Base-by-base conservation (phyloP, 2,329 filamentous ascomycete genomes). In the Sclerotinia nivalis region DNA sequence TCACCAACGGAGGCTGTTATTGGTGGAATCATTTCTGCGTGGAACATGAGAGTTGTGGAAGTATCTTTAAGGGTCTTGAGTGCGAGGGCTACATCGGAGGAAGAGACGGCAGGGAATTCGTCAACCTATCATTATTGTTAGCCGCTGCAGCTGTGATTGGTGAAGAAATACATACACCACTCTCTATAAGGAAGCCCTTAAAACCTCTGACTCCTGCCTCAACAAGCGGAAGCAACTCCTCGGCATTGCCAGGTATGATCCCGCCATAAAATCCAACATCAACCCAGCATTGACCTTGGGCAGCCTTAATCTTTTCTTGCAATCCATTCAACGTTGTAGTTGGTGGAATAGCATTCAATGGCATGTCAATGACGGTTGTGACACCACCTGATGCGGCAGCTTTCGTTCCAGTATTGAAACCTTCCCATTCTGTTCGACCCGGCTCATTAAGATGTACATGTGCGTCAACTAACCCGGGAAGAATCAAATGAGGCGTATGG, bases 191-290 rank as follows among this genome's bases (percentile, higher is more conserved):
- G 80, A 99, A 99, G 0, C 95, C 95, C 82, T 99, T 99, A 86
- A 99, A 98, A 18, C 96, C 96, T 73, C 94, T 86, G 15, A 98
- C 95, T 68, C 96, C 96, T 54, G 89, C 91, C 69, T 92, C 86
- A 0, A 98, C 91, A 5, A 99, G 84, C 0, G 89, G 90, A 75
- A 92, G 88, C 69, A 99, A 82, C 77, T 98, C 89, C 15, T 86
- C 80, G 3, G 89, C 87, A 78, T 99, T 99, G 1, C 95, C 96
- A 4, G 96, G 96, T 61, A 99, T 89, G 52, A 98, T 89, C 45
- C 96, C 96, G 37, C 96, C 96, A 79, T 98, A 98, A 81, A 99
- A 98, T 43, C 93, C 96, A n/a, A 98, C 94, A 76, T 98, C 96
- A 37, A 98, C 93, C 95, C 95, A 99, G 82, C 95, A 97, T 82